These are phyloP conservation scores for Rhododendron kiyosumense DNA, from an alignment of 148 eudicot genomes.

Conservation along the genomic window DNA sequence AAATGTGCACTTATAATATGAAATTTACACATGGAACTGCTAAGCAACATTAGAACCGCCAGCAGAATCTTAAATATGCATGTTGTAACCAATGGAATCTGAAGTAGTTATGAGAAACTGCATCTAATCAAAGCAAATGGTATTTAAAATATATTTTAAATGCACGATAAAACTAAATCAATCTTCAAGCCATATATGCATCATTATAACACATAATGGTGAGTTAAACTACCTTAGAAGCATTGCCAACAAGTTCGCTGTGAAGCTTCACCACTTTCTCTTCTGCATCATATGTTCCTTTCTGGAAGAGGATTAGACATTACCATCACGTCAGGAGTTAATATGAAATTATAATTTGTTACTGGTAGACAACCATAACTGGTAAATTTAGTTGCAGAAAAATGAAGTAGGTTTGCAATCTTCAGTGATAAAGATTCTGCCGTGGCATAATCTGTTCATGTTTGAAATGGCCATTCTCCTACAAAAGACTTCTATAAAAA, in stretches of 20 bases:
- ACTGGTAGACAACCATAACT: background rate
- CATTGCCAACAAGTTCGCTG: constrained; percentile 48
- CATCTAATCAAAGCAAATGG: background rate
- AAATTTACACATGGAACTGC: background rate
- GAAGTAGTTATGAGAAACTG: background rate
- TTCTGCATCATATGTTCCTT: constrained; percentile 38
- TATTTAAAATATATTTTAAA: background rate
- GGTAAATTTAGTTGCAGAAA: background rate
- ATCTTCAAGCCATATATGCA: background rate
- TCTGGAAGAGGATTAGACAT: constrained; percentile 23
- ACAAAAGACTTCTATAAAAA: background rate
- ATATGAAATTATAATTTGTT: background rate
- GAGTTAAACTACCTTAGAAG: constrained; percentile 38
- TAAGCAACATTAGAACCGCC: background rate
- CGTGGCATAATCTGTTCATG: background rate
- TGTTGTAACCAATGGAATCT: background rate
- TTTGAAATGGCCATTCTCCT: background rate
- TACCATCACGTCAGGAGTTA: background rate
- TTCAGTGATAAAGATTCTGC: background rate
- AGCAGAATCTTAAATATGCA: background rate
- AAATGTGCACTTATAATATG: background rate
- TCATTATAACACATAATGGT: background rate
- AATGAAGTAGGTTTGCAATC: no score
- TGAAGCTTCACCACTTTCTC: constrained; percentile 37
- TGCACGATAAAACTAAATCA: background rate